These are phyloP conservation scores for Sarocladiaceae sp. DNA, from an alignment of 2,329 filamentous ascomycete species.

Conservation along the genomic window DNA sequence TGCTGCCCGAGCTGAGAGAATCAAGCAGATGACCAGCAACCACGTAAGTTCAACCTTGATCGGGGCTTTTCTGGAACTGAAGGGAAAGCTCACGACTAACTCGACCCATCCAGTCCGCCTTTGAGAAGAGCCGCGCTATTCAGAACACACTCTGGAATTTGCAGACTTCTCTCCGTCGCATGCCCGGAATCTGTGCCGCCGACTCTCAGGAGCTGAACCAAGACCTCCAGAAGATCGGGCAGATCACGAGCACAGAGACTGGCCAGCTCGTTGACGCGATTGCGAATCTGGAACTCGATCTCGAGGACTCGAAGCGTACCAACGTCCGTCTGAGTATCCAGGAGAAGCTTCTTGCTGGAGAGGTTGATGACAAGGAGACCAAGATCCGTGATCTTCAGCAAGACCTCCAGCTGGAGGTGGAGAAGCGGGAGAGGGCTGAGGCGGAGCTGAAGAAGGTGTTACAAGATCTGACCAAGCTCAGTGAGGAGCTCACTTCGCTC, in stretches of 20 bases:
- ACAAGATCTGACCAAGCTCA: constrained; percentile 20
- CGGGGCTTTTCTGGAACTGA: neutral
- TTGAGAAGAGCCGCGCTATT: constrained; percentile 24
- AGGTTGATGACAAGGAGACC: constrained; percentile 25
- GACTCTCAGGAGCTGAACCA: constrained; percentile 28
- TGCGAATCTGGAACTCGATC: constrained; percentile 29
- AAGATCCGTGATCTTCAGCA: constrained; percentile 24
- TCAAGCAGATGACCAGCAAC: constrained; percentile 32
- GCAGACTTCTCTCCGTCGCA: constrained; percentile 31
- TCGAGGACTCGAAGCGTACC: constrained; percentile 31
- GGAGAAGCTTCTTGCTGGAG: constrained; percentile 28
- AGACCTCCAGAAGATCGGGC: constrained; percentile 30
- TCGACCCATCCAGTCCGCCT: constrained; percentile 25
- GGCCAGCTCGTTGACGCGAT: constrained; percentile 31
- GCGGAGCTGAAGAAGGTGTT: constrained; percentile 20
- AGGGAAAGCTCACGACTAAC: neutral
- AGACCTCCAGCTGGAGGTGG: constrained; percentile 24
- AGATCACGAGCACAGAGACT: constrained; percentile 31
- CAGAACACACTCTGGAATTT: constrained; percentile 31
- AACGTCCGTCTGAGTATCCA: constrained; percentile 32
- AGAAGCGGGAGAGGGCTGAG: constrained; percentile 24
- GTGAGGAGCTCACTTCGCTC: constrained; percentile 21
- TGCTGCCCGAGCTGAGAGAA: constrained; percentile 26
- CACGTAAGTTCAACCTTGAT: constrained; percentile 26
- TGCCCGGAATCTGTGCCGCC: constrained; percentile 29